Conservation (phyloP, 1,284 basidiomycete species). For the Cryptococcus sp. region DNA sequence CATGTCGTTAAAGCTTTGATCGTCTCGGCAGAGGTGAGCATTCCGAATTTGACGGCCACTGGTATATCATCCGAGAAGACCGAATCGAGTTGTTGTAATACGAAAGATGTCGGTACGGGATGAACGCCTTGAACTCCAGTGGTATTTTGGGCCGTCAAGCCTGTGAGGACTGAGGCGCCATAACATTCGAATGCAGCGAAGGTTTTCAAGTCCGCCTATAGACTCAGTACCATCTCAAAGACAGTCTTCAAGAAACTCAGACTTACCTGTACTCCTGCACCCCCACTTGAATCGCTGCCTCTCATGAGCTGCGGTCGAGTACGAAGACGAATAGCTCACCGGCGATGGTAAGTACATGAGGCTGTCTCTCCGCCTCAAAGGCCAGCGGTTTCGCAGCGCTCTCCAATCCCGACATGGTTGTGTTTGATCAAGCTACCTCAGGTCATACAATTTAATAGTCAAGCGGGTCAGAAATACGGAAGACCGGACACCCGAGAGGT, state of each 20-base stretch:
- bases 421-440: too few relatives aligned
- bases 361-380: slow-evolving; percentile 13
- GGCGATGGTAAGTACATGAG: slow-evolving; percentile 41
- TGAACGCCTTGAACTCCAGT: slow-evolving; percentile 72
- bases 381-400: not conserved
- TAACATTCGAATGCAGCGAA: slow-evolving; percentile 76
- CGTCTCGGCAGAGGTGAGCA: slow-evolving; percentile 57
- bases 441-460: too few relatives aligned
- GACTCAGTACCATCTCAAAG: not conserved
- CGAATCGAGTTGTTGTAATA: slow-evolving; percentile 65
- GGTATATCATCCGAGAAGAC: slow-evolving; percentile 73
- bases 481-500: too few relatives aligned
- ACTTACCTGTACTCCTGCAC: slow-evolving; percentile 80
- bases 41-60: slow-evolving; percentile 82
- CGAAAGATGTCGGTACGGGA: slow-evolving; percentile 62
- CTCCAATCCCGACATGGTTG: not conserved
- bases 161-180: slow-evolving; percentile 81
- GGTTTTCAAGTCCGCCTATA: slow-evolving; percentile 72
- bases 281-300: slow-evolving; percentile 69
- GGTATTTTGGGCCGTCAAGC: slow-evolving; percentile 89
- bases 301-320: not conserved
- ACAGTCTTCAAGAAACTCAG: not conserved
- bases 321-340: slow-evolving; percentile 17
- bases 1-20: slow-evolving; percentile 44
- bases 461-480: too few relatives aligned